phyloP scores from a whole-genome alignment of 192 early-diverging fungal species.

The Coemansia erecta region DNA sequence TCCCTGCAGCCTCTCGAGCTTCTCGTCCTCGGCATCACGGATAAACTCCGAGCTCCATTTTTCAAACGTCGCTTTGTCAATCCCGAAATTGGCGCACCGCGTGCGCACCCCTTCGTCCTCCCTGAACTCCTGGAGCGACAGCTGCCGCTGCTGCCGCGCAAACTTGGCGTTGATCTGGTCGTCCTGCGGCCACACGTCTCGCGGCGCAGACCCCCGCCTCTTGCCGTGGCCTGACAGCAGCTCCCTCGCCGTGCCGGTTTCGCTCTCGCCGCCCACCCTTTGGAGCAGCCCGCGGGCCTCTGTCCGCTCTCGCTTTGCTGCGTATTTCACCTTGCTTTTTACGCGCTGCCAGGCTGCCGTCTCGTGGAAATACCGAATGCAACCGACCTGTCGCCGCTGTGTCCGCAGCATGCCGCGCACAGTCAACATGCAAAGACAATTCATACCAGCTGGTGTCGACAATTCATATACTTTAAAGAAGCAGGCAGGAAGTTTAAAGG shows the following conservation, averaged over 20 bases:
- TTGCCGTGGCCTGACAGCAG: not conserved
- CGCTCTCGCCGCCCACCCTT: not conserved
- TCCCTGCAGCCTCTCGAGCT: slow-evolving; percentile 27
- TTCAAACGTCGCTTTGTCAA: slow-evolving; percentile 19
- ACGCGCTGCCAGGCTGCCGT: no score
- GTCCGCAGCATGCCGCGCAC: no score
- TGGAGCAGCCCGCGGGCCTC: not conserved
- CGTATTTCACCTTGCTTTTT: not conserved
- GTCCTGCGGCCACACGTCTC: slow-evolving; percentile 24
- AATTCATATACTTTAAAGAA: no score
- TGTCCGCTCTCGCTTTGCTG: not conserved
- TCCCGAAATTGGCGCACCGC: slow-evolving; percentile 48
- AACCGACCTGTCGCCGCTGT: no score
- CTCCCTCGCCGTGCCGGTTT: not conserved
- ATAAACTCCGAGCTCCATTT: slow-evolving; percentile 32
- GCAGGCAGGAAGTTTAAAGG: no score
- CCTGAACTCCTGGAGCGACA: slow-evolving; percentile 21
- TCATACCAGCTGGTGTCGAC: no score
- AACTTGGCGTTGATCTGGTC: slow-evolving; percentile 33
- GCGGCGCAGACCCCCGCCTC: not conserved
- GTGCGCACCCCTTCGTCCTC: not conserved
- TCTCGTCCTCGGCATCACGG: slow-evolving; percentile 10
- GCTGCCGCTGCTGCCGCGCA: slow-evolving; percentile 10
- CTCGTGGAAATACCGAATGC: no score
- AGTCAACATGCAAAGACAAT: no score